These are phyloP conservation scores for Quillaja saponaria DNA, from an alignment of 306 rosid genomes.

Conservation along the genomic window DNA sequence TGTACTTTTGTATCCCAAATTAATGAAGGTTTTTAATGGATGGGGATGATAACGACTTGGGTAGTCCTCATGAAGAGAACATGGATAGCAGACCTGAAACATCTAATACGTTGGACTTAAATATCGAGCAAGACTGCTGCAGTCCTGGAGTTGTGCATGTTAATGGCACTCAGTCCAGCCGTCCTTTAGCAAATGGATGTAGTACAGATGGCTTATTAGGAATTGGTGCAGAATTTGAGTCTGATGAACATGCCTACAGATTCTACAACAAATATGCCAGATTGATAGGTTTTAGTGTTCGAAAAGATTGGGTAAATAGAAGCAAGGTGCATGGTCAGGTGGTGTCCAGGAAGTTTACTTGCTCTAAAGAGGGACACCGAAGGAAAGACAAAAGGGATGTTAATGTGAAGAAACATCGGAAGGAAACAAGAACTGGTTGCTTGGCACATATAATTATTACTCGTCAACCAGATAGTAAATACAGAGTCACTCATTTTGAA, in stretches of 20 bases:
- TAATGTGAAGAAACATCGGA: conserved; percentile 60
- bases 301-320: conserved; percentile 76
- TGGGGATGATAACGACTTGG: conserved; percentile 31
- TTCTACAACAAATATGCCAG: conserved; percentile 57
- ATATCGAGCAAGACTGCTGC: conserved; percentile 53
- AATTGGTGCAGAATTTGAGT: conserved; percentile 50
- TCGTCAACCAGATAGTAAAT: conserved; percentile 57
- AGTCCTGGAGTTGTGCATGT: conserved; percentile 36
- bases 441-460: conserved; percentile 68
- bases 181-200: conserved; percentile 12
- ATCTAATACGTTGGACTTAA: conserved; percentile 55
- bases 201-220: conserved; percentile 27
- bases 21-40: conserved; percentile 53
- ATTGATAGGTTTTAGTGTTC: conserved; percentile 56
- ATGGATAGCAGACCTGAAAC: conserved; percentile 34
- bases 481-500: conserved; percentile 61
- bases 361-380: conserved; percentile 67
- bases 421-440: conserved; percentile 77
- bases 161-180: conserved; percentile 29
- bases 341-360: conserved; percentile 73
- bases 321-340: conserved; percentile 71
- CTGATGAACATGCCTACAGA: conserved; percentile 64
- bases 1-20: conserved; percentile 13
- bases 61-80: conserved; percentile 35
- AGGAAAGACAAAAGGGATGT: conserved; percentile 54